Conservation (phyloP, 2,329 filamentous ascomycete genomes). For the Fusarium tricinctum region DNA sequence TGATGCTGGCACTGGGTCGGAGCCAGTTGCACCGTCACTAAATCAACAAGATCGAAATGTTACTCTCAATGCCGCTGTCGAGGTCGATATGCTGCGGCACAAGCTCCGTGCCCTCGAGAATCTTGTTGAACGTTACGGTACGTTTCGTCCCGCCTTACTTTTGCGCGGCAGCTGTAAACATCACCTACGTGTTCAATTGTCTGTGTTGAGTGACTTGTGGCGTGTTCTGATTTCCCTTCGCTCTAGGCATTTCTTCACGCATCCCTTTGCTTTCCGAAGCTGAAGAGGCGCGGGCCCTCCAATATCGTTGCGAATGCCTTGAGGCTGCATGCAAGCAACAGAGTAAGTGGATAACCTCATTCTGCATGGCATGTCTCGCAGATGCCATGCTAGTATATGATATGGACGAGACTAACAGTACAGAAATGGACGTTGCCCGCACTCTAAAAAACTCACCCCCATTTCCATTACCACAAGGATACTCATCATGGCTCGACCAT, state of each 20-base stretch:
- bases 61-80: constrained; percentile 62
- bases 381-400: background rate
- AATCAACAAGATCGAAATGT: constrained; percentile 63
- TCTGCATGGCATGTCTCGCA: constrained; percentile 2
- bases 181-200: constrained; percentile 18
- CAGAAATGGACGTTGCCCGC: constrained; percentile 53
- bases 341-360: constrained; percentile 45
- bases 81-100: constrained; percentile 69
- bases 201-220: constrained; percentile 11
- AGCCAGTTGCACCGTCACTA: constrained; percentile 63
- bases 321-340: constrained; percentile 64
- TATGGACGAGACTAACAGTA: constrained; percentile 38
- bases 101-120: constrained; percentile 66
- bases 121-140: constrained; percentile 66
- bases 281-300: constrained; percentile 69
- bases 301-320: constrained; percentile 72
- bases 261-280: constrained; percentile 65
- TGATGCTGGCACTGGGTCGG: constrained; percentile 64
- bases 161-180: constrained; percentile 22
- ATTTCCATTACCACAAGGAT: constrained; percentile 60
- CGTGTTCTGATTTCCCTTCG: constrained; percentile 36
- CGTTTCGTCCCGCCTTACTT: constrained; percentile 41
- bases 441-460: constrained; percentile 50
- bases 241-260: constrained; percentile 49
- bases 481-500: constrained; percentile 66